These are phyloP conservation scores for Gossypium rotundifolium DNA, from an alignment of 345 rosid species.

Conservation along the genomic window DNA sequence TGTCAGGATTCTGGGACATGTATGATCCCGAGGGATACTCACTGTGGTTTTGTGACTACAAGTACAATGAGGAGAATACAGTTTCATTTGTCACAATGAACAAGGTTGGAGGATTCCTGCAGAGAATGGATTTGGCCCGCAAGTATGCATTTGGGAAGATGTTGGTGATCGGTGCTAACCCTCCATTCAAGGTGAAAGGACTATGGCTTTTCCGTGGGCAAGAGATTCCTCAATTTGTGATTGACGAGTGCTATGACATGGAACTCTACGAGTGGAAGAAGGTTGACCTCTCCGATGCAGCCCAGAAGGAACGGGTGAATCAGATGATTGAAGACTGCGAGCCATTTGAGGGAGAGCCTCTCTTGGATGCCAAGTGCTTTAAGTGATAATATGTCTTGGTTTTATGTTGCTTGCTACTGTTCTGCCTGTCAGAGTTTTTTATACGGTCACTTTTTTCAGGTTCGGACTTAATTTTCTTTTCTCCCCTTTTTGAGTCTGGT, in stretches of 20 bases:
- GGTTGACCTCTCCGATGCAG: constrained; percentile 74
- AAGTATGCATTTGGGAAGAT: constrained; percentile 96
- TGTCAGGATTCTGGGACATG: constrained; percentile 98
- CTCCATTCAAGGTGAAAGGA: constrained; percentile 93
- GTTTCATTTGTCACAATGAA: constrained; percentile 87
- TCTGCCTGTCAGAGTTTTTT: too few relatives aligned
- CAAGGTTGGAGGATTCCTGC: constrained; percentile 95
- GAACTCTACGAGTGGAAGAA: constrained; percentile 92
- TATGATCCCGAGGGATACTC: constrained; percentile 98
- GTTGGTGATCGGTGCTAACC: constrained; percentile 69
- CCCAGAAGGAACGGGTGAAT: constrained; percentile 82
- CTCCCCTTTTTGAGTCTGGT: too few relatives aligned
- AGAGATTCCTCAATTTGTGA: constrained; percentile 76
- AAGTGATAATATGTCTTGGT: constrained; percentile 32
- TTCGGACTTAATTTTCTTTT: too few relatives aligned
- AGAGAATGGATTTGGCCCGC: constrained; percentile 92
- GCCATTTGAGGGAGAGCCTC: constrained; percentile 91
- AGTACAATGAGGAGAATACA: constrained; percentile 89
- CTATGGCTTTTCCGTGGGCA: constrained; percentile 95
- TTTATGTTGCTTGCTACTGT: too few relatives aligned
- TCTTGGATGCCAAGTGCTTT: constrained; percentile 98
- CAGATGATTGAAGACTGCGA: constrained; percentile 94
- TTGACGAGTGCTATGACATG: constrained; percentile 96
- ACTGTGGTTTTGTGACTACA: constrained; percentile 94
- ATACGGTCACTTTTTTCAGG: too few relatives aligned